Percentiles rank a stretch among this genome's conserved stretches.
phyloP scores from a whole-genome alignment of 306 rosid species.

The Prinsepia uniflora region DNA sequence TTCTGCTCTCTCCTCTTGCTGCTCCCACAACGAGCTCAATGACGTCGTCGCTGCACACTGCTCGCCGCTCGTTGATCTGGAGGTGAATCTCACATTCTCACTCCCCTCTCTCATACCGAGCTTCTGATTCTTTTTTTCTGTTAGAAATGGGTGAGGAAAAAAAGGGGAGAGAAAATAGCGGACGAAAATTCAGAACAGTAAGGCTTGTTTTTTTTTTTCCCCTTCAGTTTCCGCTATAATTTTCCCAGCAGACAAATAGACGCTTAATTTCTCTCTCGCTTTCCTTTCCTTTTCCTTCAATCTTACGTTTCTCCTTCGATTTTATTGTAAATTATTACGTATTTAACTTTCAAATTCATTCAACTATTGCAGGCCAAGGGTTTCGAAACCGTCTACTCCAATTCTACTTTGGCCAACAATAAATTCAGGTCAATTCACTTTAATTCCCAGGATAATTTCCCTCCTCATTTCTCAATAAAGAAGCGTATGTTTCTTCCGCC shows the following conservation, averaged over 20 bases:
- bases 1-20: conserved; percentile 35
- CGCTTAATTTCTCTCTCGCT: not conserved
- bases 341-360: conserved; percentile 16
- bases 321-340: not conserved
- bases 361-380: conserved; percentile 44
- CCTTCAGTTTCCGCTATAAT: not conserved
- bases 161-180: not conserved
- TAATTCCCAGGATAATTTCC: not conserved
- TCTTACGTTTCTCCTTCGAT: conserved; percentile 17
- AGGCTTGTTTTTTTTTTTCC: not conserved
- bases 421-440: conserved; percentile 43
- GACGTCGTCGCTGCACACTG: conserved; percentile 26
- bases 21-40: conserved; percentile 38
- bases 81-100: conserved; percentile 37
- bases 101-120: conserved; percentile 5
- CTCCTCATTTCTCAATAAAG: conserved; percentile 19
- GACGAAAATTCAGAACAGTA: not conserved
- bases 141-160: not conserved
- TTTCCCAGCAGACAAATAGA: conserved; percentile 25
- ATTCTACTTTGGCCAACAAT: conserved; percentile 25
- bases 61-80: conserved; percentile 43
- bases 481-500: conserved; percentile 3
- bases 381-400: conserved; percentile 48
- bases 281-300: not conserved
- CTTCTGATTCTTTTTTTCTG: not conserved